These are phyloP conservation scores for Trichoderma afroharzianum DNA, from an alignment of 2,329 filamentous ascomycete genomes.

Conservation along the genomic window DNA sequence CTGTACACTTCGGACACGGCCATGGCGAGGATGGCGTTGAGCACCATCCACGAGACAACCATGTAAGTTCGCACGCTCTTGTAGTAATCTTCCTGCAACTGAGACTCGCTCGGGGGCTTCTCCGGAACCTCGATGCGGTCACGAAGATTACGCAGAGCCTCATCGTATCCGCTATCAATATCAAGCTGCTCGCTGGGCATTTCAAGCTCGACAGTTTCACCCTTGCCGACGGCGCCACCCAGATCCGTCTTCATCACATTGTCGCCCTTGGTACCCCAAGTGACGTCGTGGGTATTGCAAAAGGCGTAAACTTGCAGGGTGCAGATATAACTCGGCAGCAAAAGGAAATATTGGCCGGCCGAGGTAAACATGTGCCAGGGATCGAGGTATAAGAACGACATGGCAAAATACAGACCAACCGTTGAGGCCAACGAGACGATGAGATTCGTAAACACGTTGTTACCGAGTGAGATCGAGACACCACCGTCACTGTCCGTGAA, in stretches of 20 bases:
- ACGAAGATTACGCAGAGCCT: constrained; percentile 90
- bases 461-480: constrained; percentile 58
- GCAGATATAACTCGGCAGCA: constrained; percentile 92
- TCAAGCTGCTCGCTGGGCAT: constrained; percentile 98
- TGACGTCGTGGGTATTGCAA: constrained; percentile 98
- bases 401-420: constrained; percentile 89
- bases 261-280: constrained; percentile 98
- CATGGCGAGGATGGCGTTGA: constrained; percentile 92
- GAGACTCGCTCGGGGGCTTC: constrained; percentile 62
- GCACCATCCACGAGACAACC: constrained; percentile 90
- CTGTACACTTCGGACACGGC: constrained; percentile 82
- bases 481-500: constrained; percentile 51
- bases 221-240: constrained; percentile 75
- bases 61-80: constrained; percentile 96
- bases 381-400: constrained; percentile 94
- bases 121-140: constrained; percentile 81
- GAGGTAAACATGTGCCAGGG: constrained; percentile 99
- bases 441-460: constrained; percentile 92
- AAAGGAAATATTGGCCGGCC: constrained; percentile 83
- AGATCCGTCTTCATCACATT: constrained; percentile 92
- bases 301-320: constrained; percentile 98
- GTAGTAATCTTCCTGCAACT: constrained; percentile 98
- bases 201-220: constrained; percentile 83
- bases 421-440: constrained; percentile 88
- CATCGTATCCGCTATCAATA: constrained; percentile 96